A percentile compares a stretch with the other conserved stretches of the same genome.
phyloP scores from a whole-genome alignment of 805 yeast species.

The Cyberlindnera samutprakarnensis region DNA sequence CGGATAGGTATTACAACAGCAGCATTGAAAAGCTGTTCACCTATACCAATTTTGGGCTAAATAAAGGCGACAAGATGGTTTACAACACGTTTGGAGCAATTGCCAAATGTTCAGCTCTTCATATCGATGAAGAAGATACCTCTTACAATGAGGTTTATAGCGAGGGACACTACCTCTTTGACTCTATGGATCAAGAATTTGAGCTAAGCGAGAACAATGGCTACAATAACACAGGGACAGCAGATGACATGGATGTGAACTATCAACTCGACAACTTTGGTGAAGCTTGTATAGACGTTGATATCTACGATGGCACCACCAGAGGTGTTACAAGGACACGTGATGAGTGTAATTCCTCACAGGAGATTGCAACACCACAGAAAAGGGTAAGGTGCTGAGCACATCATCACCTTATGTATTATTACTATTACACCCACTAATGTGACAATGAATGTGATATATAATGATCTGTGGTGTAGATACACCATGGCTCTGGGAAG shows the following conservation, averaged over 20 bases:
- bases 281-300: slow-evolving; percentile 10
- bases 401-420: neutral
- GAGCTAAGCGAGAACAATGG: slow-evolving; percentile 3
- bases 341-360: too few relatives aligned
- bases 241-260: slow-evolving; percentile 15
- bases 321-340: too few relatives aligned
- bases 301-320: slow-evolving; percentile 8
- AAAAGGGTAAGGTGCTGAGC: too few relatives aligned
- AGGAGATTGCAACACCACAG: too few relatives aligned
- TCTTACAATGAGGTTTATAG: slow-evolving; percentile 2
- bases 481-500: too few relatives aligned
- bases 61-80: slow-evolving; percentile 33
- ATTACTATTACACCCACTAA: too few relatives aligned
- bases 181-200: neutral
- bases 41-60: slow-evolving; percentile 29
- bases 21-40: slow-evolving; percentile 29
- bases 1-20: slow-evolving; percentile 29
- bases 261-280: slow-evolving; percentile 6
- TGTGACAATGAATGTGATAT: too few relatives aligned
- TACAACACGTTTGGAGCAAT: slow-evolving; percentile 29
- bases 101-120: slow-evolving; percentile 23
- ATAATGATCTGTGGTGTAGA: too few relatives aligned
- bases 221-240: slow-evolving; percentile 14
- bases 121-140: slow-evolving; percentile 2
- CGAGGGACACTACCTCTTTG: neutral